phyloP scores from a whole-genome alignment of 2,329 filamentous ascomycete genomes.

The Podosphaera fusca region DNA sequence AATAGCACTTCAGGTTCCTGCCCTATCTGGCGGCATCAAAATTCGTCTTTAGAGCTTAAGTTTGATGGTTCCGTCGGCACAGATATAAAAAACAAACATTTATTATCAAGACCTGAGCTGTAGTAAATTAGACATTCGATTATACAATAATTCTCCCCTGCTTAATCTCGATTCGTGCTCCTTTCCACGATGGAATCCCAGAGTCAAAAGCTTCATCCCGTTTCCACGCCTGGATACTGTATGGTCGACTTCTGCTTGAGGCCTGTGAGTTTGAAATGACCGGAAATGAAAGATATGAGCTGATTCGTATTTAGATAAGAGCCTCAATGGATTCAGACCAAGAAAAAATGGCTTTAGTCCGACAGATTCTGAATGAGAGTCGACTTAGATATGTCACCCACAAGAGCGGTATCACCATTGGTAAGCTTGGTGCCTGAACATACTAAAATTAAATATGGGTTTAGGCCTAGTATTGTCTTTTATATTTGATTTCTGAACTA shows the following conservation, averaged over 20 bases:
- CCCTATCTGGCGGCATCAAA: too few relatives aligned
- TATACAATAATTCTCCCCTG: too few relatives aligned
- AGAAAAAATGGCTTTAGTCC: conserved; percentile 69
- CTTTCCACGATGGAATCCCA: too few relatives aligned
- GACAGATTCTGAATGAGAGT: conserved; percentile 59
- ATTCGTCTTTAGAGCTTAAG: too few relatives aligned
- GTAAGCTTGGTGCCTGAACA: conserved; percentile 21
- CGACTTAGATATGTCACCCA: conserved; percentile 76
- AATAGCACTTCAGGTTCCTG: too few relatives aligned
- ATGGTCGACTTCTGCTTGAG: conserved; percentile 84
- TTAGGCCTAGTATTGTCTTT: background rate
- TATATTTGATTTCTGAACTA: background rate
- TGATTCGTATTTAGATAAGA: conserved; percentile 36
- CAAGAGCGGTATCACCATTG: conserved; percentile 77
- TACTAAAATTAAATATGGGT: too few relatives aligned
- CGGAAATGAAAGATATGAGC: background rate
- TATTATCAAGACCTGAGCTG: too few relatives aligned
- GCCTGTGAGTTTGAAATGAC: conserved; percentile 29
- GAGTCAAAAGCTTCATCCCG: too few relatives aligned
- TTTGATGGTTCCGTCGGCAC: too few relatives aligned
- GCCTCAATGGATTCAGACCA: conserved; percentile 56
- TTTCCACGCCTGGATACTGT: conserved; percentile 44
- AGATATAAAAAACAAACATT: too few relatives aligned
- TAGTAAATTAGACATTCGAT: too few relatives aligned
- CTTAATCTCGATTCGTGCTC: too few relatives aligned